Evolutionary conservation across 306 rosid species (phyloP).

Genomic region (Sicyos edulis): DNA sequence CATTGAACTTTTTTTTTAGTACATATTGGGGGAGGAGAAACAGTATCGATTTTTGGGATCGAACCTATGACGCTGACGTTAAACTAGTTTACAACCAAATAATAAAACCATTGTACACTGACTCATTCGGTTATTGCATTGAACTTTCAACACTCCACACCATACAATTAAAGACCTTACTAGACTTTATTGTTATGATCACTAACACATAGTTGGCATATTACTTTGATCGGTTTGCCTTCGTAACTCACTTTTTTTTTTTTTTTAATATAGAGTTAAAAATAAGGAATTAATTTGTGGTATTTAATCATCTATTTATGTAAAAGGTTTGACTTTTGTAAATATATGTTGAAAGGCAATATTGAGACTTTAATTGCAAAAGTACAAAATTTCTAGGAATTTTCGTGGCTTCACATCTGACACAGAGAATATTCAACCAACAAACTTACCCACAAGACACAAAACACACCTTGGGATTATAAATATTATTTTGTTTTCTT

Average conservation of each 20-base stretch:
- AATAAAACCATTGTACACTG: too few species aligned
- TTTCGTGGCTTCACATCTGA: conserved; percentile 17
- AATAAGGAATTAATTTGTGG: too few species aligned
- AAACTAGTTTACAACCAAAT: too few species aligned
- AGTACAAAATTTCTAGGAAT: background rate
- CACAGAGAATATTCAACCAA: conserved; percentile 9
- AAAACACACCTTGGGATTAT: background rate
- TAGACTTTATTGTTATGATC: background rate
- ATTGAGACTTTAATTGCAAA: background rate
- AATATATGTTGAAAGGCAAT: background rate
- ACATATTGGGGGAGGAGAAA: too few species aligned
- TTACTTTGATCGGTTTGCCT: too few species aligned
- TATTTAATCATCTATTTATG: background rate
- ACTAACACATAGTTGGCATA: too few species aligned
- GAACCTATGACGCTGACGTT: too few species aligned
- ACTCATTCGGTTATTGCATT: too few species aligned
- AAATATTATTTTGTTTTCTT: background rate
- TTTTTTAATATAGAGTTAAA: too few species aligned
- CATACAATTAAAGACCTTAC: too few species aligned
- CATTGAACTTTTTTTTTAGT: background rate
- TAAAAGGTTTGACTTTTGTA: background rate
- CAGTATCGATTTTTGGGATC: too few species aligned
- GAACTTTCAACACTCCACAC: background rate
- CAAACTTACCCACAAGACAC: background rate
- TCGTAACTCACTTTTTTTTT: too few species aligned